Base-by-base conservation (phyloP, 139 green algal species). In the Chloropicon primus region DNA sequence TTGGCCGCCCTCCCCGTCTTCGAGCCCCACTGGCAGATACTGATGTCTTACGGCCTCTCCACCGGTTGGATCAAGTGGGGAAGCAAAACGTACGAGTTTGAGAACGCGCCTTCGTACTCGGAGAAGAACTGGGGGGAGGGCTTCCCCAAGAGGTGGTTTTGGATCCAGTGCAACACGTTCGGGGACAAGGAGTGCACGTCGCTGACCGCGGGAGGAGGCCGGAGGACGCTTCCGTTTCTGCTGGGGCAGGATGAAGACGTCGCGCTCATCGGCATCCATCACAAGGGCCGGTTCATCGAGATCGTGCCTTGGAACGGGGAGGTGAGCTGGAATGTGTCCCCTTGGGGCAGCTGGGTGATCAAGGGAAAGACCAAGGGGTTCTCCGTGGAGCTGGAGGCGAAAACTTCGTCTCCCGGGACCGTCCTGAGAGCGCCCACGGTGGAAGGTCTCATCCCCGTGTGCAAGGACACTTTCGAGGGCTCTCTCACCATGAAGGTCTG, bases 51-150 rank as follows among this genome's bases (percentile, higher is more conserved):
- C 24, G 76, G 76, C 23, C 23, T 74, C 73, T 91, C 93, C 22
- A 88, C 75, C 10, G 95, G 95, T 1, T 97, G 87, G 85, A 79
- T 99, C n/a, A 82, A 96, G 80, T 97, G 92, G 91, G 92, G 91
- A 2, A 87, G 81, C 23, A 41, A 90, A 77, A 83, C 87, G 3
- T 92, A 92, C 78, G 83, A 84, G 73, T 88, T 88, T 72, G 28
- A 74, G 74, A 75, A 88, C 41, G 82, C 87, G 25, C 86, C 79
- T 21, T 76, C 80, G 1, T 86, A 85, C 53, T 41, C 24, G 25
- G 94, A 98, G 82, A 98, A 98, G 87, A 99, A 99, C 86, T 98
- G 94, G 94, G 94, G 95, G 24, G 93, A 88, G 25, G 91, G 92
- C 74, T 99, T 99, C 85, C 95, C 95, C 0, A 85, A 80, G 25